These are phyloP conservation scores for Ceratocystis alfenasii DNA, from an alignment of 2,329 filamentous ascomycete species.

Conservation along the genomic window DNA sequence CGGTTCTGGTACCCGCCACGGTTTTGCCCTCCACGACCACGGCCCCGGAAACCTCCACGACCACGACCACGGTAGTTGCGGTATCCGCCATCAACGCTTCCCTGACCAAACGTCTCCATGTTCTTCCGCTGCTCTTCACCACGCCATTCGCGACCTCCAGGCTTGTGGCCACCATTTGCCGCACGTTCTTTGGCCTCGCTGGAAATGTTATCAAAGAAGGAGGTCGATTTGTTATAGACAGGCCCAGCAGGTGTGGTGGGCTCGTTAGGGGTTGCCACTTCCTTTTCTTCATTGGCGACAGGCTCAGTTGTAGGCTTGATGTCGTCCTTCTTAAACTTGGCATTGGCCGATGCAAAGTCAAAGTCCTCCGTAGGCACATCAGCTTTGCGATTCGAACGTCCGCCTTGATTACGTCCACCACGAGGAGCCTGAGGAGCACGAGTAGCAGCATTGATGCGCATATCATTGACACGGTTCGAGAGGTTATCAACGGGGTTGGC, in stretches of 20 bases:
- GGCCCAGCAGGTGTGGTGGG: constrained; percentile 30
- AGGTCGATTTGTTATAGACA: constrained; percentile 78
- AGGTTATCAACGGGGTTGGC: constrained; percentile 54
- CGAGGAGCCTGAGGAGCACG: constrained; percentile 40
- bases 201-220: constrained; percentile 98
- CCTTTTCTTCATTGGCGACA: constrained; percentile 43
- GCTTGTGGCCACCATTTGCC: constrained; percentile 53
- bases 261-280: constrained; percentile 43
- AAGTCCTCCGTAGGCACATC: constrained; percentile 86
- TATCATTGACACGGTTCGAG: constrained; percentile 62
- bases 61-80: constrained; percentile 69
- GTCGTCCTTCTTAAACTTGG: constrained; percentile 37
- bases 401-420: constrained; percentile 30
- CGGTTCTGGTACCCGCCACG: constrained; percentile 26
- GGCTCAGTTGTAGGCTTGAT: constrained; percentile 10
- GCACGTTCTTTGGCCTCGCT: constrained; percentile 84
- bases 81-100: constrained; percentile 74
- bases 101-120: constrained; percentile 94
- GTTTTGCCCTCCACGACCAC: constrained; percentile 35
- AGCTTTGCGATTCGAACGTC: constrained; percentile 50
- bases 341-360: constrained; percentile 59
- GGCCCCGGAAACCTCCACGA: constrained; percentile 47
- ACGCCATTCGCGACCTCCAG: constrained; percentile 78
- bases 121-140: constrained; percentile 90
- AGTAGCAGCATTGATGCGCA: constrained; percentile 52